Base-by-base conservation (phyloP, 2,329 filamentous ascomycete genomes). In the Alternaria sp. region DNA sequence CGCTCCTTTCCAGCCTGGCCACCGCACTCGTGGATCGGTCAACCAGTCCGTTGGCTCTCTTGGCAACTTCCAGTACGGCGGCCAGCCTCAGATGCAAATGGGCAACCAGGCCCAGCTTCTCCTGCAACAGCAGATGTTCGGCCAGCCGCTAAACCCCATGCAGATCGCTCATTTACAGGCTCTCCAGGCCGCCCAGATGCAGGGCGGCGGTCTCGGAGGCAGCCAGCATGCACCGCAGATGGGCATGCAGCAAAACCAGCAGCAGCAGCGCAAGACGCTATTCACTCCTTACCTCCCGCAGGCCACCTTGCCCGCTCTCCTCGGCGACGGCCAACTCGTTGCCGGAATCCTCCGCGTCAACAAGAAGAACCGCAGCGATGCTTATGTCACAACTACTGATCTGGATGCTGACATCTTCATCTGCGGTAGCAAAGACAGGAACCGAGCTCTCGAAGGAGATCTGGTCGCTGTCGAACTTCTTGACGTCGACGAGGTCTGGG, bases 331-430 rank as follows among this genome's bases (percentile, higher is more conserved):
- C 18, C 94, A 97, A 81, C 90, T 99, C 61, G 96, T 99, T 58
- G 95, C 95, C 65, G 96, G 96, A 84, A 94, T 97, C 72, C 90
- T 99, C 56, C 92, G 96, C 64, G 96, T 99, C 70, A 99, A 99
- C 88, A 99, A 98, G 86, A 99, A 99, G 87, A 99, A 99, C 83
- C 91, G 96, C 68, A 98, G 95, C 74, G 96, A 99, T 81, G 96
- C 96, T 26, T 99, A 99, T 75, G 96, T 99, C 59, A 96, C 96
- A 11, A 97, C 94, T 12, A 90, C 92, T 65, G 96, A 99, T 78
- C 87, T 99, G 51, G 96, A 98, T 81, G 95, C 96, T 46, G 96
- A 99, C 79, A 99, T 99, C 77, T 99, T 99, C 82, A 99, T 99
- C 76, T 99, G 96, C 79, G 96, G 96, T 79, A 98, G 95, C 86